Evolutionary conservation across 805 yeast species (phyloP), one percentile per base, ranked within the genome.

Genomic region (Pichia rugopelliculosa): DNA sequence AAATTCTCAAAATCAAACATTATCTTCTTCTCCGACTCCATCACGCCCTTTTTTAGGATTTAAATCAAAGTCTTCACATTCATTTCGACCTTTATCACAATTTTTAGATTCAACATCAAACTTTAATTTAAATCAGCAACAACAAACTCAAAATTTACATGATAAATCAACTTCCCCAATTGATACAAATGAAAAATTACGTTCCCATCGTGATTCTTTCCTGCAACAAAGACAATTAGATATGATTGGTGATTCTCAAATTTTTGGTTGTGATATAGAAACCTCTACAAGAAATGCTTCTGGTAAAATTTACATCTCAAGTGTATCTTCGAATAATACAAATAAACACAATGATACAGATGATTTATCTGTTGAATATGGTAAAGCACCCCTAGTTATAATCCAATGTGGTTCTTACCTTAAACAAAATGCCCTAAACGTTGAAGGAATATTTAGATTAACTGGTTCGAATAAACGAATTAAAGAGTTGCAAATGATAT

Each of bases 351-450:
- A 21, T 15, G 24, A 38, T 18, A 18, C 34, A 18, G 38, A 42
- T 81, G 49, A 39, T 40, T 22, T 25, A 5, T 24, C 26, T 20
- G 77, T 85, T 27, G 80, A 82, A 43, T 93, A 87, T 61, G 99
- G 98, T 21, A 73, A 81, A 45, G 87, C 93, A 18, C 99, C 99
- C 0, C 76, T 88, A 17, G 84, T 93, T 13, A 95, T 93, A n/a
- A 98, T 97, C 15, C 85, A 88, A 56, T 91, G 99, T 68, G 97
- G 98, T 0, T 82, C 86, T 0, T 90, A 68, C 59, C 67, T 93
- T 50, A 91, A 93, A 59, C 77, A 79, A 41, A 79, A 87, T 53
- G 95, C 84, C 2, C 70, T 88, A 27, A 77, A 78, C 27, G 83
- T 85, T 1, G 93, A 91, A 62, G 99, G 99, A 6, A 87, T 93